Percentiles rank a stretch among this genome's conserved stretches.
These are phyloP conservation scores for Pseudonitzschia multistriata DNA, from an alignment of 108 stramenopile genomes.

Conservation along the genomic window DNA sequence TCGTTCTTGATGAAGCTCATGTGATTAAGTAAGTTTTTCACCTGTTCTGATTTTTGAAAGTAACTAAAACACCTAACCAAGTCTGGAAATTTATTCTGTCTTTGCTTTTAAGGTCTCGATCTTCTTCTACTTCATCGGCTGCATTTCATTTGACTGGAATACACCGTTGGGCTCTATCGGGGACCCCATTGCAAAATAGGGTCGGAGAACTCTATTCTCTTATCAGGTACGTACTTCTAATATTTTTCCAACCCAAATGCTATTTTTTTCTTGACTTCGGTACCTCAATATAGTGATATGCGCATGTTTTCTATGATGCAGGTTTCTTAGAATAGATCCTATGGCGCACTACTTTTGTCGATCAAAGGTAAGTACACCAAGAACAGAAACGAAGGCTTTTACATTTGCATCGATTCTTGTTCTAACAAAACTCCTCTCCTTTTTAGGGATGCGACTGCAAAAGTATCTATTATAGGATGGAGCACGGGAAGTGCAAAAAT, in stretches of 20 bases:
- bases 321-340: constrained; percentile 91
- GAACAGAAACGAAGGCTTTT: background rate
- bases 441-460: constrained; percentile 86
- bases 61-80: background rate
- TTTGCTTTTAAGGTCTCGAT: constrained; percentile 11
- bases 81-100: background rate
- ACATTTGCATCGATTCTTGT: background rate
- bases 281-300: too few relatives aligned
- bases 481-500: constrained; percentile 72
- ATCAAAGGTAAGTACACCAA: background rate
- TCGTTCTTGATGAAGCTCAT: constrained; percentile 95
- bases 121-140: constrained; percentile 93
- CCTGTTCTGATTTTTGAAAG: constrained; percentile 26
- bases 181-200: constrained; percentile 98
- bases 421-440: background rate
- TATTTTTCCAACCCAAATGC: too few relatives aligned
- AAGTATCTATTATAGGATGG: constrained; percentile 90
- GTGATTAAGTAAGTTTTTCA: constrained; percentile 67
- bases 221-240: constrained; percentile 69
- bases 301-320: background rate
- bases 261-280: too few relatives aligned
- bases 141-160: constrained; percentile 90
- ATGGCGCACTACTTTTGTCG: constrained; percentile 97
- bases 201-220: constrained; percentile 97
- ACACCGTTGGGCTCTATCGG: constrained; percentile 93